These are phyloP conservation scores for Plasmopara viticola DNA, from an alignment of 352 stramenopile species.

Conservation along the genomic window DNA sequence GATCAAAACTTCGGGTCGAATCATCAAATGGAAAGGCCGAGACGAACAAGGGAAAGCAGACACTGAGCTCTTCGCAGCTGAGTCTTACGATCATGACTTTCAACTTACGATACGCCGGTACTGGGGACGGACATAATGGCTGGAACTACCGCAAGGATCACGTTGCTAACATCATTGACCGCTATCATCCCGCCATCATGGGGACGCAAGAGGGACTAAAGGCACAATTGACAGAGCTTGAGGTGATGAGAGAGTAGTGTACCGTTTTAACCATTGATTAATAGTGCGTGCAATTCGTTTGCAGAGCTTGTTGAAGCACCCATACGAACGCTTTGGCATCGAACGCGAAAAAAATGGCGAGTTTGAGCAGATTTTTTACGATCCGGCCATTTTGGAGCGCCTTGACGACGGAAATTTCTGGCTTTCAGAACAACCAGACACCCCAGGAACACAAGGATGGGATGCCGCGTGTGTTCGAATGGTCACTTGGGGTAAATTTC, in stretches of 20 bases:
- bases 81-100: conserved; percentile 79
- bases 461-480: conserved; percentile 61
- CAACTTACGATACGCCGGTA: conserved; percentile 67
- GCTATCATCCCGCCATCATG: conserved; percentile 66
- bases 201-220: conserved; percentile 72
- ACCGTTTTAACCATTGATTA: not conserved
- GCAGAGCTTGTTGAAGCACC: conserved; percentile 38
- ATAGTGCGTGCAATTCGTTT: conserved; percentile 5
- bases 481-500: conserved; percentile 71
- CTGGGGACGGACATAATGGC: conserved; percentile 54
- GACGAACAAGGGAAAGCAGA: conserved; percentile 8
- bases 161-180: conserved; percentile 65
- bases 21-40: conserved; percentile 5
- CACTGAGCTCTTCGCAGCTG: conserved; percentile 34
- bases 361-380: conserved; percentile 82
- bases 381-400: conserved; percentile 41
- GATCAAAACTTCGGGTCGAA: conserved; percentile 37
- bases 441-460: conserved; percentile 48
- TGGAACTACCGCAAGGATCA: conserved; percentile 70
- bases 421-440: conserved; percentile 67
- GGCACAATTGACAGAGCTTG: conserved; percentile 53
- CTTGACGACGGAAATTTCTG: conserved; percentile 68
- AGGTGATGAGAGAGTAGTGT: conserved; percentile 13
- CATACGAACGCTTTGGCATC: conserved; percentile 69
- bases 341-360: conserved; percentile 65